phyloP scores from a whole-genome alignment of 2,329 filamentous ascomycete genomes.

The Colletotrichum simmondsii region DNA sequence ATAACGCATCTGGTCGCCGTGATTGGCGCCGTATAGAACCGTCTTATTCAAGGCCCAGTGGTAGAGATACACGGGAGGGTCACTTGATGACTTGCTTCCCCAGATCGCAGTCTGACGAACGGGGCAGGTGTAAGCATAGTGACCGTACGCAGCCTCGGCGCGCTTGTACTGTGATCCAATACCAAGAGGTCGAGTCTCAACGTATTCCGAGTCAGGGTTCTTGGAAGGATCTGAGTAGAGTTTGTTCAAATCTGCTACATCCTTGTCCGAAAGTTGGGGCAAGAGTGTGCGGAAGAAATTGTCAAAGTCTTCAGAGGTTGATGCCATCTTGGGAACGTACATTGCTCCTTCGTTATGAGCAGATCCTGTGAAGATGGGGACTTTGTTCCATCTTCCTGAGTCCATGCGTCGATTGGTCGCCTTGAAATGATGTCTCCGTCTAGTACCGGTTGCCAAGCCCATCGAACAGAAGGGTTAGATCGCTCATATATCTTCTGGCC shows the following conservation, averaged over 20 bases:
- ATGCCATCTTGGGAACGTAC: slow-evolving; percentile 38
- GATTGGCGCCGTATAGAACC: slow-evolving; percentile 47
- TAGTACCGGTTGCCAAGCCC: slow-evolving; percentile 46
- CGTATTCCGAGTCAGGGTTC: slow-evolving; percentile 46
- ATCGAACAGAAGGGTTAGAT: slow-evolving; percentile 43
- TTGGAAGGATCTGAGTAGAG: slow-evolving; percentile 48
- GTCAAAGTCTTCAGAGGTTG: slow-evolving; percentile 36
- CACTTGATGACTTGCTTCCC: slow-evolving; percentile 14
- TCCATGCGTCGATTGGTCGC: slow-evolving; percentile 44
- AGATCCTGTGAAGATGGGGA: slow-evolving; percentile 44
- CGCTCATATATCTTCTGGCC: slow-evolving; percentile 42
- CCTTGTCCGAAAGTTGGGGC: slow-evolving; percentile 41
- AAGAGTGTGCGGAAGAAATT: slow-evolving; percentile 42
- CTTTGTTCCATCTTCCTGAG: slow-evolving; percentile 44
- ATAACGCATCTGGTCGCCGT: slow-evolving; percentile 55
- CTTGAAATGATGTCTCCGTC: slow-evolving; percentile 44
- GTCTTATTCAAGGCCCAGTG: slow-evolving; percentile 44
- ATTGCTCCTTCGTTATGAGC: slow-evolving; percentile 44
- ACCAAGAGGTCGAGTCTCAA: slow-evolving; percentile 26
- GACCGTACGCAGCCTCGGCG: slow-evolving; percentile 63
- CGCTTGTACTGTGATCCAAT: slow-evolving; percentile 65
- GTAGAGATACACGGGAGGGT: slow-evolving; percentile 42
- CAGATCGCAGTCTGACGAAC: slow-evolving; percentile 58
- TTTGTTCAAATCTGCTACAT: slow-evolving; percentile 40
- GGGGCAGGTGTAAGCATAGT: slow-evolving; percentile 65